Base-by-base conservation (phyloP, 768 basidiomycete species). In the Boletus barrowsii region DNA sequence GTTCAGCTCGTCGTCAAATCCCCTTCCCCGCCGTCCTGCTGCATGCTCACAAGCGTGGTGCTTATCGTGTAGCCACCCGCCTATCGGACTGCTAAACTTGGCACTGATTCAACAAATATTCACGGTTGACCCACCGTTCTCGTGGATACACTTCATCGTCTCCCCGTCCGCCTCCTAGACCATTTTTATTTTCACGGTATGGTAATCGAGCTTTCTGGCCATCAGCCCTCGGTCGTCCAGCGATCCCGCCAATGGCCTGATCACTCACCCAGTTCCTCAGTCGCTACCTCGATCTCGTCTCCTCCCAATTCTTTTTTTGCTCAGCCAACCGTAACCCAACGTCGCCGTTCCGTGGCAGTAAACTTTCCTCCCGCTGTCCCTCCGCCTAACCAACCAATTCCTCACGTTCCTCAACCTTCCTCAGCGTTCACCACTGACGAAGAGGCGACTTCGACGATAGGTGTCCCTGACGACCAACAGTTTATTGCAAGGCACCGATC, bases 311-410 rank as follows among this genome's bases (percentile, higher is more conserved):
- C 73, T 4, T 57, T 70, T 18, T 61, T 77, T 57, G 48, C 53
- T 26, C 68, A 64, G 51, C 69, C 74, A 48, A 58, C 42, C 15
- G 17, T 22, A 29, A 5, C 62, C 2, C 78, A 80, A 56, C 83
- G 87, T 51, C 83, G 88, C 49, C 87, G 88, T 61, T 89, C 87
- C 24, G 83, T 84, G 50, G 84, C 80, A 52, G 79, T 82, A 13
- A 78, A 82, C 62, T 74, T 76, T 24, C 81, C 86, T 42, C 87
- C 88, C 7, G 80, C 84, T 37, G 83, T 73, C 3, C 88, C 88
- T 18, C 88, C 88, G 41, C 88, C 88, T 20, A 82, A 75, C 63
- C 80, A 83, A 61, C 88, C 88, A 46, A 90, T 90, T 54, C 88
- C 88, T 47, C 83, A 75, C 61, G 62, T 88, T 35, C 88, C 88